Evolutionary conservation across 1,139 yeast genomes (phyloP).

Genomic region (Pichia norvegensis): DNA sequence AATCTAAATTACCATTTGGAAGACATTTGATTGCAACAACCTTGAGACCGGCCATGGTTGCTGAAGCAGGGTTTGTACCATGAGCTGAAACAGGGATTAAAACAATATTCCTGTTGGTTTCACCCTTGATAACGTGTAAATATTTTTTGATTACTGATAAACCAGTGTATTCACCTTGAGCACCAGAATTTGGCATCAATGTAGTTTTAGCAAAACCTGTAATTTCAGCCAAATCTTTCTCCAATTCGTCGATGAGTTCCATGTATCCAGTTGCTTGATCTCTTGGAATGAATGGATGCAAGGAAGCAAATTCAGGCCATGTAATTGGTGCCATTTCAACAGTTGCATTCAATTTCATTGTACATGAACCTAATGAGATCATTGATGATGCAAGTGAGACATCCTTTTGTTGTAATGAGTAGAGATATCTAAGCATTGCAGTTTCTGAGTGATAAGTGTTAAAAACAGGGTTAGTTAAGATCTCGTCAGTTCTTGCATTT

Average conservation of each 20-base stretch:
- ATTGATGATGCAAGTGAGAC: constrained; percentile 89
- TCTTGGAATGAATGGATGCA: constrained; percentile 89
- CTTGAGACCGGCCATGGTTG: constrained; percentile 93
- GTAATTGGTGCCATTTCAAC: constrained; percentile 92
- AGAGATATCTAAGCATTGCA: constrained; percentile 84
- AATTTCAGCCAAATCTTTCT: constrained; percentile 77
- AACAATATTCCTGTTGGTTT: constrained; percentile 72
- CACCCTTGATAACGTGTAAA: constrained; percentile 57
- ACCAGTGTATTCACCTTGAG: constrained; percentile 97
- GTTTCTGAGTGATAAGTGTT: constrained; percentile 89
- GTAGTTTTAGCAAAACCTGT: constrained; percentile 95
- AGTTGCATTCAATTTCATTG: constrained; percentile 94
- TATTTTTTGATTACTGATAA: constrained; percentile 78
- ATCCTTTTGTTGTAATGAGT: constrained; percentile 79
- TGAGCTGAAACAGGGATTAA: constrained; percentile 96
- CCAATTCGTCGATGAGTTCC: constrained; percentile 67
- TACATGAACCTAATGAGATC: constrained; percentile 97
- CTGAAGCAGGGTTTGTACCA: constrained; percentile 98
- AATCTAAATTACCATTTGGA: constrained; percentile 75
- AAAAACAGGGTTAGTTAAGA: constrained; percentile 72
- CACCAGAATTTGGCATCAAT: constrained; percentile 95
- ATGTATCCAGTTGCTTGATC: constrained; percentile 83
- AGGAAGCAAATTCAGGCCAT: constrained; percentile 82
- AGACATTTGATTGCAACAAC: constrained; percentile 90
- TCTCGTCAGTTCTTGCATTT: constrained; percentile 52